Evolutionary conservation across 2,329 filamentous ascomycete species (phyloP), one percentile per base, ranked within the genome.

Genomic region (Colletotrichum sp.): DNA sequence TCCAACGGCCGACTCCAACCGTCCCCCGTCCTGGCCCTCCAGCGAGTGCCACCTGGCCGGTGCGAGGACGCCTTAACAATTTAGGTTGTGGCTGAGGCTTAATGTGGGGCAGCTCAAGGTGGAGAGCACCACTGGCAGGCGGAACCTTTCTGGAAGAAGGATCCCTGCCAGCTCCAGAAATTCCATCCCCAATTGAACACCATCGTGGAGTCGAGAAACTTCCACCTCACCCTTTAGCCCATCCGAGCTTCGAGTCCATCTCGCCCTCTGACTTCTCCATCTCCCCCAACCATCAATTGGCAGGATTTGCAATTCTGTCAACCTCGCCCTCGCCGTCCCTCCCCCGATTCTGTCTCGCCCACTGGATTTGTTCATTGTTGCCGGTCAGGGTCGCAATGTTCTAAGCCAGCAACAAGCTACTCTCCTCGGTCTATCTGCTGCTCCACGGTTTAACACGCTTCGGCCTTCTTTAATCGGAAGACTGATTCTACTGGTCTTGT

Each of bases 151-250:
- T 74, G 52, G 52, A 72, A 67, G 64, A 61, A 66, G 73, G 32
- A 76, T 62, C 74, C 74, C 66, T 76, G 74, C 48, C 63, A 13
- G 34, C 24, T 52, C 32, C 70, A 76, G 62, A 74, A 76, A 74
- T 70, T 77, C 76, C 75, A 67, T 70, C 32, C 52, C 69, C 62
- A 76, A 71, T 78, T 73, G 77, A 78, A 75, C 77, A 73, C 38
- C 73, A 79, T 72, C 79, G 78, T 82, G 79, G 79, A 80, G 81
- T 82, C 78, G 82, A 81, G 80, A 84, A 85, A 82, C 84, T 85
- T 85, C 84, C 83, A 85, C 84, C 81, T 86, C 83, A 85, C 82
- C 83, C 81, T 85, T 69, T 80, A 84, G 80, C 78, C 80, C 69
- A 71, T 75, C 77, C 76, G 79, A 75, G 79, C 78, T 81, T 76